A percentile compares a stretch with the other conserved stretches of the same genome.
Evolutionary conservation across 2,329 filamentous ascomycete genomes (phyloP).

Genomic region (Colletotrichum nymphaeae): DNA sequence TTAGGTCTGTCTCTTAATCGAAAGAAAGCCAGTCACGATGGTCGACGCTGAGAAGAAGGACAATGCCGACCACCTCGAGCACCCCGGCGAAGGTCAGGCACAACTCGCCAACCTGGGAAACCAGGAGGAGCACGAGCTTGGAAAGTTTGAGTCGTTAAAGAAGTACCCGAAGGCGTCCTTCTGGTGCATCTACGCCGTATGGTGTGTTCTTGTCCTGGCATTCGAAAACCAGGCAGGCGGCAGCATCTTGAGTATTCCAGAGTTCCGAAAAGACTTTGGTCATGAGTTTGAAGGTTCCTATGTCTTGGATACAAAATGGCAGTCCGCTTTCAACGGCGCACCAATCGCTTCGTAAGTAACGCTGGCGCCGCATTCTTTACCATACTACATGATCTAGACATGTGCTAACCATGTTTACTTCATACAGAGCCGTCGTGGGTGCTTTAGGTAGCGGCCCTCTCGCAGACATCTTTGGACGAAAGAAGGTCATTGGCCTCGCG

Average conservation of each 20-base stretch:
- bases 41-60: constrained; percentile 9
- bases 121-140: constrained; percentile 43
- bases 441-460: constrained; percentile 44
- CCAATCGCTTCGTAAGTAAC: constrained; percentile 50
- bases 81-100: neutral
- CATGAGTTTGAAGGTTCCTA: constrained; percentile 47
- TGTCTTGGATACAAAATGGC: constrained; percentile 55
- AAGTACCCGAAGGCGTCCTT: constrained; percentile 40
- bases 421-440: constrained; percentile 40
- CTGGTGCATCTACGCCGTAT: constrained; percentile 54
- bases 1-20: neutral
- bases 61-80: constrained; percentile 13
- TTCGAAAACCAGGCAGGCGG: constrained; percentile 56
- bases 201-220: constrained; percentile 50
- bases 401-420: constrained; percentile 8
- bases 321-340: constrained; percentile 55
- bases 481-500: constrained; percentile 44
- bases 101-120: constrained; percentile 38
- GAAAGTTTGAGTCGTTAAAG: constrained; percentile 38
- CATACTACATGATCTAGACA: accelerated
- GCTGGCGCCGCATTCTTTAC: neutral
- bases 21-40: neutral
- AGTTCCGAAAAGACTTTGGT: constrained; percentile 58
- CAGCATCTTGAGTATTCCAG: constrained; percentile 54
- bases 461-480: constrained; percentile 48